Evolutionary conservation across 805 yeast species (phyloP).

Genomic region (Candida dendrica): DNA sequence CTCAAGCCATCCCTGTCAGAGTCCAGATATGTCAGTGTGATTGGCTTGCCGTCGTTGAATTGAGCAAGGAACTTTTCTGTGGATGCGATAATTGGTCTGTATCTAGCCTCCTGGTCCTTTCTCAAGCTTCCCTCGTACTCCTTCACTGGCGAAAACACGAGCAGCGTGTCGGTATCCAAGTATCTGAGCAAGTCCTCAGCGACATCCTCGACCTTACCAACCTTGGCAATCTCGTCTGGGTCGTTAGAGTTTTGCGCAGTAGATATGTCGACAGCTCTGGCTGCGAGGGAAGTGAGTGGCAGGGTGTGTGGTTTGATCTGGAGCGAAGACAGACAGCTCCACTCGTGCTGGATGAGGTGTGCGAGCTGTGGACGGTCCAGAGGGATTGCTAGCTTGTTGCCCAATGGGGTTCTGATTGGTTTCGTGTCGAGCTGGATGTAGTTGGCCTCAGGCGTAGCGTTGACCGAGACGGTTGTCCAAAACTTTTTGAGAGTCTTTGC

Average conservation of each 20-base stretch:
- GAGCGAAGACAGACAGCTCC: slow-evolving; percentile 67
- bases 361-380: slow-evolving; percentile 55
- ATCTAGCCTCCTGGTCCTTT: slow-evolving; percentile 68
- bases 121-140: slow-evolving; percentile 85
- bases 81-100: slow-evolving; percentile 64
- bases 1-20: slow-evolving; percentile 75
- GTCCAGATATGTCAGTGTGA: slow-evolving; percentile 57
- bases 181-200: slow-evolving; percentile 63
- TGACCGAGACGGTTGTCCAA: slow-evolving; percentile 70
- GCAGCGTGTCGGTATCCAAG: slow-evolving; percentile 88
- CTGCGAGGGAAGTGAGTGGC: slow-evolving; percentile 81
- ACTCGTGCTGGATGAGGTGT: slow-evolving; percentile 73
- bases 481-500: slow-evolving; percentile 65
- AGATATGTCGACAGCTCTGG: slow-evolving; percentile 78
- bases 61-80: slow-evolving; percentile 53
- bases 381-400: slow-evolving; percentile 64
- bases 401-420: slow-evolving; percentile 79
- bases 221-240: slow-evolving; percentile 47
- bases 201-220: slow-evolving; percentile 52
- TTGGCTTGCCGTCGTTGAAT: slow-evolving; percentile 23
- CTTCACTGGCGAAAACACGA: slow-evolving; percentile 71
- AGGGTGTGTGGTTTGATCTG: slow-evolving; percentile 69
- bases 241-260: slow-evolving; percentile 30
- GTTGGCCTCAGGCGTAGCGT: slow-evolving; percentile 20
- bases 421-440: slow-evolving; percentile 62